These are phyloP conservation scores for Picea engelmannii DNA, from an alignment of 83 land plant genomes.

Conservation along the genomic window DNA sequence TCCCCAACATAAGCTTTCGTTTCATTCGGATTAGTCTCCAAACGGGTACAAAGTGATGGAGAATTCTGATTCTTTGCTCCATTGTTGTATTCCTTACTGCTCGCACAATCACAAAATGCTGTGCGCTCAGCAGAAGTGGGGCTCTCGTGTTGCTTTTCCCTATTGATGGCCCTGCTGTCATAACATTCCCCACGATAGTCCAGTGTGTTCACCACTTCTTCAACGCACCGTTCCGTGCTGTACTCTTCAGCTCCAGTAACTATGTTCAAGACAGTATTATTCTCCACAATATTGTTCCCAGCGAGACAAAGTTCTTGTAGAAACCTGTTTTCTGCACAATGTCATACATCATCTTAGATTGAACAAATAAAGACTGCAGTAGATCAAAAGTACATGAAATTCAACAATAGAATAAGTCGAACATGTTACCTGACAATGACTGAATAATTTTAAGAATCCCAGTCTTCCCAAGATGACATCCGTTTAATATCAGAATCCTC, in stretches of 20 bases:
- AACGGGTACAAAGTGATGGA: not conserved
- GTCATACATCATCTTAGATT: not conserved
- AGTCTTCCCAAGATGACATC: conserved; percentile 50
- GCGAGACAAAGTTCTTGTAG: conserved; percentile 64
- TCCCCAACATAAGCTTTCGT: not conserved
- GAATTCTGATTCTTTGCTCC: too few species aligned
- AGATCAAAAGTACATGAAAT: too few species aligned
- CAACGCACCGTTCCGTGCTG: not conserved
- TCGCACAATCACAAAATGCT: not conserved
- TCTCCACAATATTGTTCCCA: conserved; percentile 37
- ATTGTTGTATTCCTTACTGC: not conserved
- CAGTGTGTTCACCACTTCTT: not conserved
- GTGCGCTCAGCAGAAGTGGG: not conserved
- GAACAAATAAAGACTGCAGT: too few species aligned
- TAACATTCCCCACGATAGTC: not conserved
- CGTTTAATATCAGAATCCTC: conserved; percentile 34
- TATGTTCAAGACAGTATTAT: conserved; percentile 8
- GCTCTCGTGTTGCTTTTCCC: not conserved
- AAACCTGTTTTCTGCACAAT: conserved; percentile 33
- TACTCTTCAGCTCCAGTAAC: not conserved
- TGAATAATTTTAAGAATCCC: conserved; percentile 46
- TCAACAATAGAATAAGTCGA: not conserved
- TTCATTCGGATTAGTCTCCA: not conserved
- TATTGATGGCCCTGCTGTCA: not conserved
- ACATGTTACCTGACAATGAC: conserved; percentile 40